These are phyloP conservation scores for Yamagishiella unicocca DNA, from an alignment of 139 green algal species.

Conservation along the genomic window DNA sequence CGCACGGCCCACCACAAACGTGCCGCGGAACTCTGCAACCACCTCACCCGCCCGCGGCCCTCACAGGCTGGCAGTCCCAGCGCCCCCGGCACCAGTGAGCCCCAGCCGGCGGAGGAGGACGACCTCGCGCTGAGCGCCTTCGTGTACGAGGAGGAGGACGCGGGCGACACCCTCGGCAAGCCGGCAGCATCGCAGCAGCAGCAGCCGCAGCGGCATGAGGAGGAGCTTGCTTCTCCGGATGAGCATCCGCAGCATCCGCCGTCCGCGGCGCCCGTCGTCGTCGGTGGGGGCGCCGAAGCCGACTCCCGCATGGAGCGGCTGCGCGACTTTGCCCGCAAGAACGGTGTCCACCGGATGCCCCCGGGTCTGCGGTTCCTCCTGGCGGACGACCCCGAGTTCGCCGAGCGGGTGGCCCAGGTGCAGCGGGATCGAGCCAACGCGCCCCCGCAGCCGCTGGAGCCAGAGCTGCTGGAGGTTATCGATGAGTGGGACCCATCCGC, in stretches of 20 bases:
- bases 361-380: neutral
- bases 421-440: neutral
- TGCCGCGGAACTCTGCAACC: too few relatives aligned
- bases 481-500: neutral
- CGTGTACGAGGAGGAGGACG: neutral
- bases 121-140: neutral
- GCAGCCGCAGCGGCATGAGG: neutral
- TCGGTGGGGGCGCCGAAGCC: too few relatives aligned
- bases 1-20: too few relatives aligned
- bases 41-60: too few relatives aligned
- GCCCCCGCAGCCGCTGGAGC: neutral
- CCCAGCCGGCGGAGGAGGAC: neutral
- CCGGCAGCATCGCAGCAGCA: neutral
- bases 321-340: neutral
- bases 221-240: neutral
- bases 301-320: neutral
- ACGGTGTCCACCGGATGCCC: neutral
- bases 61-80: too few relatives aligned
- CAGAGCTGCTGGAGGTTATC: neutral
- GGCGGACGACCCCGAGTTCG: conserved; percentile 14
- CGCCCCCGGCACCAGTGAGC: too few relatives aligned
- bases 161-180: neutral
- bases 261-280: too few relatives aligned
- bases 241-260: neutral
- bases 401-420: neutral